Evolutionary conservation across 2,329 filamentous ascomycete species (phyloP), one percentile per base, ranked within the genome.

Genomic region (Truncatella angustata): DNA sequence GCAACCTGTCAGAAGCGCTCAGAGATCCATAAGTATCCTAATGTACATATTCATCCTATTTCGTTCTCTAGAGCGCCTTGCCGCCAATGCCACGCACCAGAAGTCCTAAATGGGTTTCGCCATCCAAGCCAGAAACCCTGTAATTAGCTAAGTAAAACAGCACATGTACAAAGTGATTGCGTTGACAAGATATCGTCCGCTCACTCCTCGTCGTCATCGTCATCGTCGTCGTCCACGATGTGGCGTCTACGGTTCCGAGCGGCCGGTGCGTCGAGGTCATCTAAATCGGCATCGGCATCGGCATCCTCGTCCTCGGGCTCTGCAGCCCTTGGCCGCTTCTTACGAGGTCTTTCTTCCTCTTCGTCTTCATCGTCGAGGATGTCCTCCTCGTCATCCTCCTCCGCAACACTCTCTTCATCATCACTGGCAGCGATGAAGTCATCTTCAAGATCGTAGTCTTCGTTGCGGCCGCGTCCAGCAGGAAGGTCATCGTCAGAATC

Each of bases 361-460:
- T 77, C 74, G 0, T 79, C 77, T 9, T 79, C 77, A 7, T 81
- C 78, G n/a, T 80, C 76, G 34, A 78, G 60, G 3, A 80, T 58
- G 21, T 84, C 82, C 35, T 84, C 85, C 18, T 85, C 85, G 1
- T 79, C 83, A 3, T 76, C 82, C 28, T 80, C 82, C 53, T 76
- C 72, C 36, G 81, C 82, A n/a, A 61, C 63, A 37, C 70, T 67
- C 51, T 69, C 69, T 37, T 91, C 89, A 53, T 90, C 87, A 58
- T 91, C 88, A 61, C 86, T 91, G 3, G 77, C 78, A 3, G 87
- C 89, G 51, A 93, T 80, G 65, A 93, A 93, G 52, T 87, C 89
- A 63, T 93, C 89, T 30, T 87, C 87, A 64, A 87, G 79, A 56
- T 92, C 88, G 64, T 93, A 93, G 60, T 90, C 87, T 58, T 92